Conservation (phyloP, 148 eudicot species). For the Pharnaceum exiguum region DNA sequence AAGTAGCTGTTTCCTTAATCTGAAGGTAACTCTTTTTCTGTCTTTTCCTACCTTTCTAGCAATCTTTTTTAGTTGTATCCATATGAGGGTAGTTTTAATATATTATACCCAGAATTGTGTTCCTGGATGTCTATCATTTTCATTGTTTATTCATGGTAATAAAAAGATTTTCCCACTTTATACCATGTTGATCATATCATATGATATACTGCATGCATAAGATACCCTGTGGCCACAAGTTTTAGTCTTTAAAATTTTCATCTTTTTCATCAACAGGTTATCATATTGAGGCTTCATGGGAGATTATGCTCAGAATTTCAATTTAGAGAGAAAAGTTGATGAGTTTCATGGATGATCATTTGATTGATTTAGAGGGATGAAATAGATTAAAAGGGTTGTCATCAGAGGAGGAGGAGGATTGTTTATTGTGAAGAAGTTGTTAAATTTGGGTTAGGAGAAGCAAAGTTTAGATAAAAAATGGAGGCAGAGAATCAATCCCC, state of each 20-base stretch:
- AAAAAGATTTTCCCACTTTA: background rate
- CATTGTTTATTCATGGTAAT: conserved; percentile 1
- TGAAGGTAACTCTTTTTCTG: conserved; percentile 16
- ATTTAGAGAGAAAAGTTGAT: background rate
- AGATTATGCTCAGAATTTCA: background rate
- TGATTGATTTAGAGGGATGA: background rate
- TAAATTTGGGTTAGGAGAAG: background rate
- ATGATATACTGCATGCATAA: background rate
- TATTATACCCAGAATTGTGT: background rate
- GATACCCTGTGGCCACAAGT: background rate
- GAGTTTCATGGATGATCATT: background rate
- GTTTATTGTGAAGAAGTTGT: conserved; percentile 15
- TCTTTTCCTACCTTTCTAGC: background rate
- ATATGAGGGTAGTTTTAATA: too few relatives aligned
- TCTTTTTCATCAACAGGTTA: conserved; percentile 9
- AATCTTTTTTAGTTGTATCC: conserved; percentile 13
- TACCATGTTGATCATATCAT: background rate
- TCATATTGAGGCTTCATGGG: background rate
- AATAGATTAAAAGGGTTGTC: conserved; percentile 1
- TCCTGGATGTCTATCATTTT: background rate
- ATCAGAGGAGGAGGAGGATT: background rate
- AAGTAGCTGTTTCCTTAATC: conserved; percentile 28
- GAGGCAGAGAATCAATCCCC: background rate
- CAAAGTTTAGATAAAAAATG: conserved; percentile 5
- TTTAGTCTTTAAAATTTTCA: background rate